These are phyloP conservation scores for Talaromyces nanjingensis DNA, from an alignment of 495 filamentous ascomycete genomes.

Conservation along the genomic window DNA sequence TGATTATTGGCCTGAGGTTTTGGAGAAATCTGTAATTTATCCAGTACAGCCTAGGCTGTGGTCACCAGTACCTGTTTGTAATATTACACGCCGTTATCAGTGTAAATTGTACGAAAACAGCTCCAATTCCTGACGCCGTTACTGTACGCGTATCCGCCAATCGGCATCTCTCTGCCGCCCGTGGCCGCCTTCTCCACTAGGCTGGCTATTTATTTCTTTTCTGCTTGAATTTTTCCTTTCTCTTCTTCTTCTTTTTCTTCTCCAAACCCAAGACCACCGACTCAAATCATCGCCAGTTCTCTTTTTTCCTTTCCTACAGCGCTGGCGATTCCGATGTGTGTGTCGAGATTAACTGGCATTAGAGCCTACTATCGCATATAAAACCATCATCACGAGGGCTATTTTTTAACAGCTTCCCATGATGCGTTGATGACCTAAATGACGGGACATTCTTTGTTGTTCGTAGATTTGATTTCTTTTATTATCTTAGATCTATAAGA, in stretches of 20 bases:
- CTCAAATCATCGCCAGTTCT: constrained; percentile 87
- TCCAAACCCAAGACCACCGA: constrained; percentile 71
- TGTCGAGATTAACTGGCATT: constrained; percentile 63
- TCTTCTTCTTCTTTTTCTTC: constrained; percentile 18
- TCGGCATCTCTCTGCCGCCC: constrained; percentile 9
- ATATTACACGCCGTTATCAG: neutral
- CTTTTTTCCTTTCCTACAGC: constrained; percentile 47
- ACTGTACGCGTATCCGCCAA: neutral
- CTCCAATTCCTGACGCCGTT: neutral
- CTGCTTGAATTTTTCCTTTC: constrained; percentile 13
- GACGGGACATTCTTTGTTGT: constrained; percentile 55
- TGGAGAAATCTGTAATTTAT: constrained; percentile 5
- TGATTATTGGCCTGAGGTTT: constrained; percentile 8
- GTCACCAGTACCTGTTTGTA: neutral
- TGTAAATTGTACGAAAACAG: neutral
- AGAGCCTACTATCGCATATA: constrained; percentile 66
- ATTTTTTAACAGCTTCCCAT: constrained; percentile 66
- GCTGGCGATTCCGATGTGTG: constrained; percentile 83
- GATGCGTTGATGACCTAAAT: constrained; percentile 98
- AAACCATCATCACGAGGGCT: constrained; percentile 99
- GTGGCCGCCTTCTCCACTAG: constrained; percentile 5
- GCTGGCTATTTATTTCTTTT: neutral
- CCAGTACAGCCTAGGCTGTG: neutral
- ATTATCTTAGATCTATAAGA: neutral
- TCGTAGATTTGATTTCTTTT: constrained; percentile 8